Conservation (phyloP, 768 basidiomycete genomes). For the Kwoniella sp. region DNA sequence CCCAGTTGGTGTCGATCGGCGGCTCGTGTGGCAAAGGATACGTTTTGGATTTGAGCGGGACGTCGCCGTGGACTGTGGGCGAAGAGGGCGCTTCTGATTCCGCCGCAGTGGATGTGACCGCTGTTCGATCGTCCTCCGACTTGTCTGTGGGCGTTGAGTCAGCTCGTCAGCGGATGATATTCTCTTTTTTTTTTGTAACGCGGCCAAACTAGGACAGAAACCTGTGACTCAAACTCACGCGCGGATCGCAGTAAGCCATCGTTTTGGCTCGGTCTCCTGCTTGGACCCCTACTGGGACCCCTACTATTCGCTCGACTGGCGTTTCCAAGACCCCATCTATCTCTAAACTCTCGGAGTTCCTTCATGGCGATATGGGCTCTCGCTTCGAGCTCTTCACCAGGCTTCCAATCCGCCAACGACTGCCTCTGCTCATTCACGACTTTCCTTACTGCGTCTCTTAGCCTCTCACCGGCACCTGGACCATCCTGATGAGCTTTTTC, state of each 20-base stretch:
- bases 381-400: conserved; percentile 45
- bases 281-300: conserved; percentile 41
- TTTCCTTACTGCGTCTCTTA: conserved; percentile 46
- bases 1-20: conserved; percentile 10
- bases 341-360: conserved; percentile 48
- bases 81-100: conserved; percentile 42
- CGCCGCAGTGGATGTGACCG: conserved; percentile 23
- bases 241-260: conserved; percentile 12
- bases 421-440: conserved; percentile 48
- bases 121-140: conserved; percentile 27
- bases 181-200: too few relatives aligned
- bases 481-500: conserved; percentile 34
- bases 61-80: conserved; percentile 30
- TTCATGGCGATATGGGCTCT: conserved; percentile 43
- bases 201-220: too few relatives aligned
- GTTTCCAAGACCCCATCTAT: conserved; percentile 26
- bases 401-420: conserved; percentile 45
- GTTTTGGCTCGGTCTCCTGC: conserved; percentile 35
- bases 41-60: conserved; percentile 32
- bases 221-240: too few relatives aligned
- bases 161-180: too few relatives aligned
- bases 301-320: conserved; percentile 41
- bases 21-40: conserved; percentile 20
- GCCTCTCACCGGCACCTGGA: conserved; percentile 33
- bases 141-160: conserved; percentile 8